Evolutionary conservation across 306 rosid species (phyloP).

Genomic region (Prosopis cineraria): DNA sequence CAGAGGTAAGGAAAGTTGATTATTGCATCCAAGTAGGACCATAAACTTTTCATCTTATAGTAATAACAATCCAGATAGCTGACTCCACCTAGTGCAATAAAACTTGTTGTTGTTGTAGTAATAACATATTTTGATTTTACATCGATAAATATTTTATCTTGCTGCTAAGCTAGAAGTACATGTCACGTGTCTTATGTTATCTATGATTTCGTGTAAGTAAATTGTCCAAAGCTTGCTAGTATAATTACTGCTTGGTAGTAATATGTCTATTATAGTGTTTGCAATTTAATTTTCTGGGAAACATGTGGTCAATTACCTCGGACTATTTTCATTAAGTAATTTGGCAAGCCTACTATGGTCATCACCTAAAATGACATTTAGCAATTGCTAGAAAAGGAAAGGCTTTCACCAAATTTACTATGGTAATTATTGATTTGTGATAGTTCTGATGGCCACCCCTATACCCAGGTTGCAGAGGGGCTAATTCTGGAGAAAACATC

Average conservation of each 20-base stretch:
- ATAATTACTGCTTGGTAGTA: conserved; percentile 27
- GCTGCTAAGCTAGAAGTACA: background rate
- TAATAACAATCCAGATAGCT: conserved; percentile 12
- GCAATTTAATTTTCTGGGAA: conserved; percentile 19
- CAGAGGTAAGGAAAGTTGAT: conserved; percentile 59
- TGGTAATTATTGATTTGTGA: conserved; percentile 26
- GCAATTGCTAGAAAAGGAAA: background rate
- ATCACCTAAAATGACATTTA: background rate
- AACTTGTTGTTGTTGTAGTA: no score
- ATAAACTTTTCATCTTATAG: background rate
- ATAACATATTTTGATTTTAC: conserved; percentile 25
- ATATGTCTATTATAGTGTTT: conserved; percentile 11
- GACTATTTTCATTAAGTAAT: background rate
- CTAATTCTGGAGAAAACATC: conserved; percentile 91
- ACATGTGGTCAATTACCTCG: background rate
- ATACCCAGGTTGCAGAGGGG: conserved; percentile 84
- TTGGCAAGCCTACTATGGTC: background rate
- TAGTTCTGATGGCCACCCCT: conserved; percentile 40
- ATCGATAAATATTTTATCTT: background rate
- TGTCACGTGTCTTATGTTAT: conserved; percentile 16
- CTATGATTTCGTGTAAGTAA: conserved; percentile 10
- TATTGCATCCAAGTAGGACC: background rate
- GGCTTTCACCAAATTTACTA: conserved; percentile 10
- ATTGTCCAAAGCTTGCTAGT: conserved; percentile 6
- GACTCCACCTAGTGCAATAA: no score